Conservation (phyloP, 805 yeast genomes). For the Schwanniomyces yamadae region DNA sequence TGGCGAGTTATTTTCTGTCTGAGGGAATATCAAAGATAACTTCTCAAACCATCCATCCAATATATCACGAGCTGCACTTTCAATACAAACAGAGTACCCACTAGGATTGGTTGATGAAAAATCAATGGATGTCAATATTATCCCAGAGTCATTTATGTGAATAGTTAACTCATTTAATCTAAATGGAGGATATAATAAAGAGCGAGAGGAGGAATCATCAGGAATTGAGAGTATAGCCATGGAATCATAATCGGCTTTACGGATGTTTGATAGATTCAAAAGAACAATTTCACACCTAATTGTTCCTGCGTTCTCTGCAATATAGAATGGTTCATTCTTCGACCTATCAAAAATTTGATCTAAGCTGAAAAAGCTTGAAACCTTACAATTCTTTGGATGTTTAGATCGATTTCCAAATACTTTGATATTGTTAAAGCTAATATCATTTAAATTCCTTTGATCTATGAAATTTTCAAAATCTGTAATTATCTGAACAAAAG, state of each 20-base stretch:
- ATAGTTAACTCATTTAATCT: conserved; percentile 36
- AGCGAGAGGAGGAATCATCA: conserved; percentile 18
- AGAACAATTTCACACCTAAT: conserved; percentile 29
- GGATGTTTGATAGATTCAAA: conserved; percentile 25
- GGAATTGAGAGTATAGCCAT: conserved; percentile 35
- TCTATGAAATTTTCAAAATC: conserved; percentile 12
- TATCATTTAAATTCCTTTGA: conserved; percentile 25
- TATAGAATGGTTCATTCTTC: conserved; percentile 18
- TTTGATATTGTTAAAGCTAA: conserved; percentile 35
- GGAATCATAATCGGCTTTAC: conserved; percentile 26
- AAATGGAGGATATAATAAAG: conserved; percentile 43
- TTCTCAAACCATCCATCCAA: conserved; percentile 31
- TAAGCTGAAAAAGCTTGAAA: conserved; percentile 38
- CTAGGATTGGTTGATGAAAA: conserved; percentile 15
- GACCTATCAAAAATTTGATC: conserved; percentile 38
- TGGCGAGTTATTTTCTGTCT: conserved; percentile 23
- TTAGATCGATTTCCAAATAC: conserved; percentile 20
- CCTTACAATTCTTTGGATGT: conserved; percentile 12
- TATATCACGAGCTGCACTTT: conserved; percentile 13
- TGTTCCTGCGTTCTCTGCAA: conserved; percentile 10
- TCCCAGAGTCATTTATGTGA: conserved; percentile 10
- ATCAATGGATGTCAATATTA: conserved; percentile 15
- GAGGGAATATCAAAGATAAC: conserved; percentile 34
- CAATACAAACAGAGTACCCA: conserved; percentile 13
- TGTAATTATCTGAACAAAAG: conserved; percentile 17